Evolutionary conservation across 2,329 filamentous ascomycete genomes (phyloP).

Genomic region (Lecanicillium sp.): DNA sequence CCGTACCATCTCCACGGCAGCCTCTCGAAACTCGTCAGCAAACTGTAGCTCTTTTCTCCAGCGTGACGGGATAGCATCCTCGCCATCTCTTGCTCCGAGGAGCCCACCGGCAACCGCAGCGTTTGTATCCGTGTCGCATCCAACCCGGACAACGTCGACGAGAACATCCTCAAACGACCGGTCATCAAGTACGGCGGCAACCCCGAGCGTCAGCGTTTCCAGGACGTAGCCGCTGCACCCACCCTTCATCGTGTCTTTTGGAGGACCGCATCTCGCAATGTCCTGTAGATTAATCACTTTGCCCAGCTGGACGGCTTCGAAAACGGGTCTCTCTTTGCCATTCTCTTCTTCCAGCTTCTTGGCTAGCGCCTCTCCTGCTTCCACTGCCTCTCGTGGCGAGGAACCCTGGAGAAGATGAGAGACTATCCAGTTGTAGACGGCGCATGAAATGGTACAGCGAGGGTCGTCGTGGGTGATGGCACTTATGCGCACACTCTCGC

Average conservation of each 20-base stretch:
- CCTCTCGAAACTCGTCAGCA: conserved; percentile 24
- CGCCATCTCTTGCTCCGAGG: conserved; percentile 35
- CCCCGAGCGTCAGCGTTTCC: conserved; percentile 30
- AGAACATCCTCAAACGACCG: conserved; percentile 33
- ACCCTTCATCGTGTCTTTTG: conserved; percentile 16
- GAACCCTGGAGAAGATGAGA: conserved; percentile 21
- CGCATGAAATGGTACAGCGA: conserved; percentile 27
- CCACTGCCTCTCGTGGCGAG: conserved; percentile 18
- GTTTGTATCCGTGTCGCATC: conserved; percentile 39
- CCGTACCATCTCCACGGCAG: background rate
- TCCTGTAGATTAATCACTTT: conserved; percentile 15
- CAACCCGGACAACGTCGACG: conserved; percentile 36
- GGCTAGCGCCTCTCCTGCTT: conserved; percentile 17
- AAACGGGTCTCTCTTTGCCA: conserved; percentile 11
- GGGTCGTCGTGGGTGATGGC: conserved; percentile 30
- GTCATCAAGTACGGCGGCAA: conserved; percentile 33
- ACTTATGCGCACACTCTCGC: conserved; percentile 28
- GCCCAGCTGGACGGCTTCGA: conserved; percentile 20
- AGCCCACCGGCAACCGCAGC: conserved; percentile 37
- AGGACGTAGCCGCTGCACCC: conserved; percentile 32
- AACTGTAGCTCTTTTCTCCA: conserved; percentile 35
- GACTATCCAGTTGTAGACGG: conserved; percentile 31
- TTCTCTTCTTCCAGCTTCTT: conserved; percentile 13
- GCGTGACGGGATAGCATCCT: conserved; percentile 28
- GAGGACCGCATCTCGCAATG: conserved; percentile 25